phyloP scores from a whole-genome alignment of 257 asterid species.

The Lycium barbarum region DNA sequence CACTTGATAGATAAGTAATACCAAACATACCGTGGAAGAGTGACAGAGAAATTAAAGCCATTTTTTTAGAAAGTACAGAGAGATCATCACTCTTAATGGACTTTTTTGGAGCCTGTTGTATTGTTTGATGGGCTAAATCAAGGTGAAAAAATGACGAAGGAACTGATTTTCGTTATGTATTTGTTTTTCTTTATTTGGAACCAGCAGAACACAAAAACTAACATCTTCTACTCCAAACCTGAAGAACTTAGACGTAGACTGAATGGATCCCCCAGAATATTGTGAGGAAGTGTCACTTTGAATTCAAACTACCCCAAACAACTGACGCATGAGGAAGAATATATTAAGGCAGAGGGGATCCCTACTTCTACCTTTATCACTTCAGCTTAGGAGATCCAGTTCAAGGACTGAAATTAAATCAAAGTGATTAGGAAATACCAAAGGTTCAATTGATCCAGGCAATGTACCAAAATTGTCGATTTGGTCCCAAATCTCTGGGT shows the following conservation, averaged over 20 bases:
- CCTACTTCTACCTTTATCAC: conserved; percentile 6
- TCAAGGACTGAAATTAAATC: conserved; percentile 21
- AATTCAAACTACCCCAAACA: conserved; percentile 23
- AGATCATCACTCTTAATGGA: background rate
- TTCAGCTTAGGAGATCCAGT: conserved; percentile 8
- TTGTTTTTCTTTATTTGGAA: conserved; percentile 18
- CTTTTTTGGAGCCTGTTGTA: conserved; percentile 18
- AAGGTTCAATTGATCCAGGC: conserved; percentile 2
- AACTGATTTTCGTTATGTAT: background rate
- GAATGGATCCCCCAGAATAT: background rate
- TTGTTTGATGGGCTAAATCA: conserved; percentile 12
- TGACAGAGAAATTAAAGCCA: background rate
- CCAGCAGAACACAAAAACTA: background rate
- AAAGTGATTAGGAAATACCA: background rate
- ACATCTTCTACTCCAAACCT: background rate
- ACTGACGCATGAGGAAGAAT: background rate
- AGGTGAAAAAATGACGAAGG: conserved; percentile 2
- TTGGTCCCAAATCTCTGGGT: conserved; percentile 23
- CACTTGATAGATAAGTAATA: background rate
- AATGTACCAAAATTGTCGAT: background rate
- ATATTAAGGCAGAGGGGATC: conserved; percentile 12
- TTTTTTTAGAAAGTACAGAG: conserved; percentile 8
- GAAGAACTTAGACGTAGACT: background rate
- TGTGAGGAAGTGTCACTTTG: background rate
- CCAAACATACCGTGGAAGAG: conserved; percentile 12